phyloP scores from a whole-genome alignment of 768 basidiomycete genomes.

The Boletus sp. region DNA sequence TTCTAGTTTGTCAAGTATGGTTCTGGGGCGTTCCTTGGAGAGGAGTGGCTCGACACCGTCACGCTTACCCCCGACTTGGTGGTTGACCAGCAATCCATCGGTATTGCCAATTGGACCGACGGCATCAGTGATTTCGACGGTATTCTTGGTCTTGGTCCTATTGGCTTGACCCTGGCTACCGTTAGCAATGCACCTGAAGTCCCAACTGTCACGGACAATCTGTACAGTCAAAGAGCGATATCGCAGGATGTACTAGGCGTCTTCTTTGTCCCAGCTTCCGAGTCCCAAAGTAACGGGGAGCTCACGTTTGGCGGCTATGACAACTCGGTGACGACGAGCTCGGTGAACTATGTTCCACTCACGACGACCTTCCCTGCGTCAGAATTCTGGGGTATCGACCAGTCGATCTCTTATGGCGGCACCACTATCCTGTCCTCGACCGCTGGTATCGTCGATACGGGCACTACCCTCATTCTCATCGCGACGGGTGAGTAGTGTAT shows the following conservation, averaged over 20 bases:
- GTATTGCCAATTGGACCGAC: constrained; percentile 27
- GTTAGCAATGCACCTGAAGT: constrained; percentile 13
- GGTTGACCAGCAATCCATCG: constrained; percentile 31
- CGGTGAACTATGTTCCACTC: constrained; percentile 25
- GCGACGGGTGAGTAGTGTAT: constrained; percentile 14
- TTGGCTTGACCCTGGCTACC: constrained; percentile 31
- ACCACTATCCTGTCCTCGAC: constrained; percentile 22
- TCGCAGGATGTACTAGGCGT: constrained; percentile 28
- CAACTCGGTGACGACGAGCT: constrained; percentile 12
- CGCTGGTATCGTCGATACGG: constrained; percentile 36
- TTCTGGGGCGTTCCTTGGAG: constrained; percentile 2
- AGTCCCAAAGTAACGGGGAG: constrained; percentile 18
- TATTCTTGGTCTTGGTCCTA: constrained; percentile 38
- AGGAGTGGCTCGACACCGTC: constrained; percentile 17
- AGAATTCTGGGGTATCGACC: constrained; percentile 32
- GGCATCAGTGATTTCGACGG: constrained; percentile 39
- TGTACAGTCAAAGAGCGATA: constrained; percentile 30
- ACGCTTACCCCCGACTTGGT: constrained; percentile 3
- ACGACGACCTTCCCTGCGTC: constrained; percentile 25
- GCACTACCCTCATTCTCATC: constrained; percentile 30
- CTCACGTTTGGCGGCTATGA: constrained; percentile 30
- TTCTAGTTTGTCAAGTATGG: not conserved
- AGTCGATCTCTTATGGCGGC: constrained; percentile 27
- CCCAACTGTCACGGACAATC: constrained; percentile 37
- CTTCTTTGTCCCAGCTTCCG: constrained; percentile 28